These are phyloP conservation scores for Lyophyllum shimeji DNA, from an alignment of 768 basidiomycete genomes.

Conservation along the genomic window DNA sequence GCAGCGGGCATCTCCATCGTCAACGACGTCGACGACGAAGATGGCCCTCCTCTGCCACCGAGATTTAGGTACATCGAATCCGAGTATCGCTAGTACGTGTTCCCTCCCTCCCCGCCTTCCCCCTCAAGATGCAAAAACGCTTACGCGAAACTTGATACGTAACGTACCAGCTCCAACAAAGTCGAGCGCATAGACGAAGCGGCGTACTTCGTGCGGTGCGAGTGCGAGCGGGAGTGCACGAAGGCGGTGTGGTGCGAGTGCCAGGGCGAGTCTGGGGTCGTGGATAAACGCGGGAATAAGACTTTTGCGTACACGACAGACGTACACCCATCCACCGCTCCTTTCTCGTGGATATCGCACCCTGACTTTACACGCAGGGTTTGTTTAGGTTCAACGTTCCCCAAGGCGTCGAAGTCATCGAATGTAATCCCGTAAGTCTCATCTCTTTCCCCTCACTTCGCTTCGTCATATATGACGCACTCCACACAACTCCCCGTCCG, in stretches of 20 bases:
- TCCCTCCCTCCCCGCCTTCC: no score
- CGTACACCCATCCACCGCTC: no score
- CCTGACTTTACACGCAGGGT: conserved; percentile 40
- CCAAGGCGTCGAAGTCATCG: conserved; percentile 52
- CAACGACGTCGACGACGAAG: conserved; percentile 43
- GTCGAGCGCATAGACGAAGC: conserved; percentile 20
- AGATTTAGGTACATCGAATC: conserved; percentile 55
- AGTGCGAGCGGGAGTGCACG: conserved; percentile 40
- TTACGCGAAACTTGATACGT: no score
- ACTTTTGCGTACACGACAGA: conserved; percentile 45
- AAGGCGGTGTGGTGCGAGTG: conserved; percentile 42
- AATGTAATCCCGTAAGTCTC: conserved; percentile 58
- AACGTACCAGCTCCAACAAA: conserved; percentile 19
- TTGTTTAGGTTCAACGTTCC: conserved; percentile 44
- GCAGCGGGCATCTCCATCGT: conserved; percentile 35
- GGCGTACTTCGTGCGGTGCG: conserved; percentile 43
- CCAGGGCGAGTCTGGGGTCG: conserved; percentile 42
- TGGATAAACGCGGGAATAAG: conserved; percentile 25
- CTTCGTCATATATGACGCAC: no score
- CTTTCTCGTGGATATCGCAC: no score
- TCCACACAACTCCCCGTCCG: no score
- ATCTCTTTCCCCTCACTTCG: background rate
- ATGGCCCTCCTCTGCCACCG: conserved; percentile 39
- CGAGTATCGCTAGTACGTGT: conserved; percentile 50
- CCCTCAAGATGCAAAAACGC: no score